Evolutionary conservation across 352 stramenopile genomes (phyloP).

Genomic region (Phytophthora citricola): DNA sequence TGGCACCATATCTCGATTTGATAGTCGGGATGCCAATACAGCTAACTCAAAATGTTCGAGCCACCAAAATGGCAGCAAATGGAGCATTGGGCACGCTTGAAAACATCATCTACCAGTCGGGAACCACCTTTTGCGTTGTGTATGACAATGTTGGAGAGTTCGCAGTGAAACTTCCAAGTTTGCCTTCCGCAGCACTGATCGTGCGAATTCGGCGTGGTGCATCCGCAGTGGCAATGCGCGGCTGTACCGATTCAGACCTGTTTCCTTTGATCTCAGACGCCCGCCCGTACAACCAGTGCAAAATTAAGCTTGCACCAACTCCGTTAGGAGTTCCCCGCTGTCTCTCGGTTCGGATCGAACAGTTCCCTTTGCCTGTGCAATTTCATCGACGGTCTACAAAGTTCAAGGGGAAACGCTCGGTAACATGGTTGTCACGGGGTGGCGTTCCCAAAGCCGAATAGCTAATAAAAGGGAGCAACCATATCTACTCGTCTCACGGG

Average conservation of each 20-base stretch:
- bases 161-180: background rate
- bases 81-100: slow-evolving; percentile 7
- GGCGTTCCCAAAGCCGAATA: background rate
- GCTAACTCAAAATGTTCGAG: background rate
- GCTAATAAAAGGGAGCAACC: slow-evolving; percentile 8
- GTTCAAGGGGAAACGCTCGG: slow-evolving; percentile 3
- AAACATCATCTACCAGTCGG: background rate
- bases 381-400: background rate
- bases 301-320: background rate
- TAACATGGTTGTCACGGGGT: slow-evolving; percentile 11
- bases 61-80: slow-evolving; percentile 4
- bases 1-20: slow-evolving; percentile 2
- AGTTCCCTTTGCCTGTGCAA: slow-evolving; percentile 11
- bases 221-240: background rate
- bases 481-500: slow-evolving; percentile 6
- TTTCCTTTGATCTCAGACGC: slow-evolving; percentile 2
- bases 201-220: background rate
- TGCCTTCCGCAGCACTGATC: slow-evolving; percentile 1
- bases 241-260: background rate
- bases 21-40: background rate
- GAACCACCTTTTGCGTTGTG: background rate
- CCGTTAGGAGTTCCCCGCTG: background rate
- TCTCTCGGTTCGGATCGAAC: slow-evolving; percentile 2
- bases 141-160: background rate
- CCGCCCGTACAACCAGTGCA: background rate